Conservation (phyloP, 371 early-diverging fungal species). For the Lichtheimia hyalospora region DNA sequence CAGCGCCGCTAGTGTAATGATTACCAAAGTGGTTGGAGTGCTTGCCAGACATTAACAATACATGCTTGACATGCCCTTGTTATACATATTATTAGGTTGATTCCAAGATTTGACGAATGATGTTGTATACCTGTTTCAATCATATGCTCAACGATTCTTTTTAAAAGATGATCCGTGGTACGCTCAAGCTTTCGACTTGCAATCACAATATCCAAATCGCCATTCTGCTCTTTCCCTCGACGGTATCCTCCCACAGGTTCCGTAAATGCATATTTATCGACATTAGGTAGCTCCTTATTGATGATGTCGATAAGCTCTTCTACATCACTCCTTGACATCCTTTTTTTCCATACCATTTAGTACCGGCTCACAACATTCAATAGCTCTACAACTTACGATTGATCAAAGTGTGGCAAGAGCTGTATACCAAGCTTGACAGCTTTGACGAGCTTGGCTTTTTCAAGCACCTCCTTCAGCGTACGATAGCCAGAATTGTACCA, state of each 20-base stretch:
- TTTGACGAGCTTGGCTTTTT: slow-evolving; percentile 29
- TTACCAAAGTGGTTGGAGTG: not conserved
- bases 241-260: slow-evolving; percentile 54
- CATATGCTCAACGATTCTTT: slow-evolving; percentile 22
- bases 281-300: slow-evolving; percentile 18
- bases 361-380: not conserved
- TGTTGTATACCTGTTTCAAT: slow-evolving; percentile 19
- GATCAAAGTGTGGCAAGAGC: slow-evolving; percentile 39
- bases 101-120: not conserved
- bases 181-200: slow-evolving; percentile 26
- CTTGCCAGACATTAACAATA: slow-evolving; percentile 5
- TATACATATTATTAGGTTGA: too few relatives aligned
- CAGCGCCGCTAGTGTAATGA: slow-evolving; percentile 4
- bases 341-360: not conserved
- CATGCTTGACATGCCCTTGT: slow-evolving; percentile 7
- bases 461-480: slow-evolving; percentile 39
- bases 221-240: slow-evolving; percentile 52
- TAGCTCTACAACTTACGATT: slow-evolving; percentile 22
- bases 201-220: slow-evolving; percentile 55
- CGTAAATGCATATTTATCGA: slow-evolving; percentile 26
- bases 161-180: slow-evolving; percentile 21
- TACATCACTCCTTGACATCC: slow-evolving; percentile 46
- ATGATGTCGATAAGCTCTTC: slow-evolving; percentile 48
- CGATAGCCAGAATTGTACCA: slow-evolving; percentile 56
- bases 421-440: slow-evolving; percentile 35